Conservation (phyloP, 208 protist species). For the Kentomonas sorsogonicus region DNA sequence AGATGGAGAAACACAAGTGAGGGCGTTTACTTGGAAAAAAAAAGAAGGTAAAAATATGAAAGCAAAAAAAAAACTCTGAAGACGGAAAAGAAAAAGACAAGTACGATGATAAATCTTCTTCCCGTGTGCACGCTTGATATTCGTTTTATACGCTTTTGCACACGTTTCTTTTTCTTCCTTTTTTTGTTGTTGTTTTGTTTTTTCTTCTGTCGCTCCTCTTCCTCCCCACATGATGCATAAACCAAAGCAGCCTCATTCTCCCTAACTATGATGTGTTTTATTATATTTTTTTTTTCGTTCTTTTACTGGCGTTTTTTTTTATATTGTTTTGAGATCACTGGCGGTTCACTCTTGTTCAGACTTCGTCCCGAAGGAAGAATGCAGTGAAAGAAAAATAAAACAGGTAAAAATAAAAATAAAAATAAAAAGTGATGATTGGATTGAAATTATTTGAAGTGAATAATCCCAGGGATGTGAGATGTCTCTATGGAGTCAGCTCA, state of each 20-base stretch:
- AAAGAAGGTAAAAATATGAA: too few species aligned
- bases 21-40: too few species aligned
- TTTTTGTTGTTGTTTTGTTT: slow-evolving; percentile 14
- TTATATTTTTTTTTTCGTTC: neutral
- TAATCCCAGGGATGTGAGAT: too few species aligned
- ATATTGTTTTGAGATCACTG: neutral
- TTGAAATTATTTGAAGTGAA: too few species aligned
- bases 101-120: neutral
- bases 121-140: slow-evolving; percentile 6
- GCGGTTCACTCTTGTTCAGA: too few species aligned
- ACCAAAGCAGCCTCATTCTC: slow-evolving; percentile 3
- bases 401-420: too few species aligned
- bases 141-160: neutral
- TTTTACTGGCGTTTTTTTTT: neutral
- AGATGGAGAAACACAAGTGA: too few species aligned
- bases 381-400: too few species aligned
- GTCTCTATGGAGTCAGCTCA: too few species aligned
- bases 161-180: slow-evolving; percentile 13
- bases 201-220: neutral
- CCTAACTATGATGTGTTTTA: neutral
- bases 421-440: too few species aligned
- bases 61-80: too few species aligned
- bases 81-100: neutral
- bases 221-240: neutral
- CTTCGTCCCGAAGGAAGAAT: too few species aligned